A percentile compares a stretch with the other conserved stretches of the same genome.
These are phyloP conservation scores for Fusarium subglutinans DNA, from an alignment of 2,329 filamentous ascomycete species.

Conservation along the genomic window DNA sequence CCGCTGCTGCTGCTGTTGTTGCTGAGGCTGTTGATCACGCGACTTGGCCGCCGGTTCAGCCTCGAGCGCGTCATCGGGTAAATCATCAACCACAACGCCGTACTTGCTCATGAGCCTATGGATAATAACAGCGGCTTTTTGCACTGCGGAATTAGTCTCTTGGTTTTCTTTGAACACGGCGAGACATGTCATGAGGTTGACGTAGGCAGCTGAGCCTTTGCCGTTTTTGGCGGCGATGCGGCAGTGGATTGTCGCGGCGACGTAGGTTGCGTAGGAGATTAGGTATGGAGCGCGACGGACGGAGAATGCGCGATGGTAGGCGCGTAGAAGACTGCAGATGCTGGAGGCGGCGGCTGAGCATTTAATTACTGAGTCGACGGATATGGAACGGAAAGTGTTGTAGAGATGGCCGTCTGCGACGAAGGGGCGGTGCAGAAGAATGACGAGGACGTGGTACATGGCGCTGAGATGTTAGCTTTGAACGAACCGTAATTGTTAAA, in stretches of 20 bases:
- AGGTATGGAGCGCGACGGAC: slow-evolving; percentile 60
- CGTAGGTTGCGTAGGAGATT: slow-evolving; percentile 65
- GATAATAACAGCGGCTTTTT: slow-evolving; percentile 56
- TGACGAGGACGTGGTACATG: slow-evolving; percentile 61
- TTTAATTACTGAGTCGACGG: slow-evolving; percentile 53
- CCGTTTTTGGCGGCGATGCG: slow-evolving; percentile 59
- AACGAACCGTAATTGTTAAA: fast-evolving
- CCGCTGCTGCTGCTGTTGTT: neutral
- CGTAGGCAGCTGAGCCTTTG: slow-evolving; percentile 51
- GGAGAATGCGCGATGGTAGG: slow-evolving; percentile 57
- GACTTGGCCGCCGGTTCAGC: neutral
- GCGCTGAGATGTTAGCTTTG: slow-evolving; percentile 39
- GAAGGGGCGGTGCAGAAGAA: slow-evolving; percentile 64
- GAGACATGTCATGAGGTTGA: slow-evolving; percentile 54
- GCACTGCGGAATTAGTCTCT: slow-evolving; percentile 60
- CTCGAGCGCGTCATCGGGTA: slow-evolving; percentile 18
- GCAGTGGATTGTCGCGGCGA: slow-evolving; percentile 61
- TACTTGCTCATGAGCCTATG: slow-evolving; percentile 57
- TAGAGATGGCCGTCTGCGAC: slow-evolving; percentile 60
- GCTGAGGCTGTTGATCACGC: slow-evolving; percentile 10
- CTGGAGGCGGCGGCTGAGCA: slow-evolving; percentile 57
- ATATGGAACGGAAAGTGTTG: slow-evolving; percentile 51
- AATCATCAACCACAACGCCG: slow-evolving; percentile 43
- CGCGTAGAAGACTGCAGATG: slow-evolving; percentile 55
- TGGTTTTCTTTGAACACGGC: slow-evolving; percentile 59